Evolutionary conservation across 805 yeast species (phyloP).

Genomic region (Metschnikowia corniflorae): DNA sequence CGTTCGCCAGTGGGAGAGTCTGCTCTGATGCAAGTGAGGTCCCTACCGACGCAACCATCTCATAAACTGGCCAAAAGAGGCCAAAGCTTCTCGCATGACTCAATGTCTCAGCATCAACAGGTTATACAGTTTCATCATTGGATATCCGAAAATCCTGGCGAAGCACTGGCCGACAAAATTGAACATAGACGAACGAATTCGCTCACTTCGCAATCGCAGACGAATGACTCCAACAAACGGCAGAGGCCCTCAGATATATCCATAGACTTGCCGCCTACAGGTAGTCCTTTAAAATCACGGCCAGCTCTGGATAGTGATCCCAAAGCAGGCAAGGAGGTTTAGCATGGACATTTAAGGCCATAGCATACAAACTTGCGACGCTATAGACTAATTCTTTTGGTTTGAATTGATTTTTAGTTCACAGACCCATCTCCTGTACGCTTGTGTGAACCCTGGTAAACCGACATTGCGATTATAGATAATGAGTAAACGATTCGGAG

Average conservation of each 20-base stretch:
- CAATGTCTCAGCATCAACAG: conserved; percentile 47
- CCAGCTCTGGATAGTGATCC: too few relatives aligned
- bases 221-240: conserved; percentile 29
- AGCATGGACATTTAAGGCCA: too few relatives aligned
- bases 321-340: too few relatives aligned
- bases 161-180: conserved; percentile 2
- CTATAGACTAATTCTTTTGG: too few relatives aligned
- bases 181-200: conserved; percentile 7
- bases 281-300: too few relatives aligned
- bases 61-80: conserved; percentile 29
- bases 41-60: conserved; percentile 40
- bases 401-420: too few relatives aligned
- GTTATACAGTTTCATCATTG: conserved; percentile 57
- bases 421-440: too few relatives aligned
- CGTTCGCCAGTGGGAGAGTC: conserved; percentile 25
- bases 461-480: too few relatives aligned
- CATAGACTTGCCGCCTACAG: not conserved
- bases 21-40: conserved; percentile 40
- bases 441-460: too few relatives aligned
- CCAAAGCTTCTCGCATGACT: conserved; percentile 38
- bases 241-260: conserved; percentile 26
- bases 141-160: conserved; percentile 42
- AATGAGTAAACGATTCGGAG: too few relatives aligned
- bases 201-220: conserved; percentile 10
- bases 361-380: too few relatives aligned